Evolutionary conservation across 768 basidiomycete genomes (phyloP).

Genomic region (Rhodosporidiobolus sp.): DNA sequence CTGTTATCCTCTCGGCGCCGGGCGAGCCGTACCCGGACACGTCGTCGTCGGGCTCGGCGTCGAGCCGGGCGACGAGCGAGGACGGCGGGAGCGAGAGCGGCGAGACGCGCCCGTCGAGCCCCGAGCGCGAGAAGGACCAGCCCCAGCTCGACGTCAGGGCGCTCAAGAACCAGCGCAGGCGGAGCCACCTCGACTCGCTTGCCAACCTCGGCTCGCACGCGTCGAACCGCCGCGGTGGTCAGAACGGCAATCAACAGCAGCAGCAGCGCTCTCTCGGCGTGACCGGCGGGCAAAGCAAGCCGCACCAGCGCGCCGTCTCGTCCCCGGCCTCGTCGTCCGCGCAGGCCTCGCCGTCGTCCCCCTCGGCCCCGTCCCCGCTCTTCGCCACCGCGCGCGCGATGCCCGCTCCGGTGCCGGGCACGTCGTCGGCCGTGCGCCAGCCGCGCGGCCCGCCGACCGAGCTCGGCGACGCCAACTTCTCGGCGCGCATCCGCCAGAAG

Average conservation of each 20-base stretch:
- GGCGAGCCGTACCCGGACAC: conserved; percentile 37
- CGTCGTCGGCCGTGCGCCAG: conserved; percentile 14
- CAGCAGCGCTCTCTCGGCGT: background rate
- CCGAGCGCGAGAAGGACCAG: background rate
- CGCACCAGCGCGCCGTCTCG: background rate
- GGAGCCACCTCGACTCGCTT: background rate
- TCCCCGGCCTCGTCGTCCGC: background rate
- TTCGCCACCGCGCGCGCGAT: conserved; percentile 3
- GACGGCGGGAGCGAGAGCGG: conserved; percentile 10
- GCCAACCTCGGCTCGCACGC: too few species aligned
- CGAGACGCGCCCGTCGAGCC: conserved; percentile 26
- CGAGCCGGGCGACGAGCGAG: too few species aligned
- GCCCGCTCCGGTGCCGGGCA: conserved; percentile 6
- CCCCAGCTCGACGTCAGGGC: background rate
- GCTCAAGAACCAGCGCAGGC: background rate
- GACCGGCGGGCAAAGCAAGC: too few species aligned
- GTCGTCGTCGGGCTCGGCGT: conserved; percentile 13
- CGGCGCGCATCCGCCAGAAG: background rate
- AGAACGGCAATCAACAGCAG: background rate
- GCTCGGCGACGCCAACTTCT: conserved; percentile 7
- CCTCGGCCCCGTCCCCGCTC: background rate
- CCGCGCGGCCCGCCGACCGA: conserved; percentile 30
- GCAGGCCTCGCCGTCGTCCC: background rate
- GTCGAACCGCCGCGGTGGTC: background rate
- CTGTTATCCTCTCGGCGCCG: conserved; percentile 32